Evolutionary conservation across 1,139 yeast genomes (phyloP), one percentile per base, ranked within the genome.

Genomic region (Pichia sp.): DNA sequence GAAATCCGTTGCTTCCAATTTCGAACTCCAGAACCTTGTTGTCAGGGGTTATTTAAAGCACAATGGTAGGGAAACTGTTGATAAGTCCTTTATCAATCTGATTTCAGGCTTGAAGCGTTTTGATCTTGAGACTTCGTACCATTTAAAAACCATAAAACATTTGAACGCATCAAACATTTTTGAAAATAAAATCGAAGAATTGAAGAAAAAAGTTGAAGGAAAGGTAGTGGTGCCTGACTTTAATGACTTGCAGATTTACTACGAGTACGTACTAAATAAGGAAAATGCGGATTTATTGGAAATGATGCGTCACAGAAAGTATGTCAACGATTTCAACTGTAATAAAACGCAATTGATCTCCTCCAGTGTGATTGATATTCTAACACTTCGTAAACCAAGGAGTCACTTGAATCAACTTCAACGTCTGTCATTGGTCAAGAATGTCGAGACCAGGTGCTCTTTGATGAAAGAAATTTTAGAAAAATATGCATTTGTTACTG

Each of bases 401-500:
- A 64, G 41, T 46, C 63, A 54, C 34, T 29, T 46, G 12, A 48
- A 54, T 5, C 69, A 66, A 48, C 49, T 67, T n/a, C 49, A 56
- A 16, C 62, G 59, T 6, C 47, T 67, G 41, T 52, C 57, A 8
- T 65, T 83, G 62, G 71, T 76, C 16, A 64, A 75, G 45, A 63
- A 79, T 0, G 65, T 81, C 27, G 67, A 72, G 0, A 71, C 74
- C 30, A 71, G 88, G 42, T 79, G 77, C 2, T 71, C 67, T 14
- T 54, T 55, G 1, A 71, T 80, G 80, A 61, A 70, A 14, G 84
- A 81, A 36, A 70, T 75, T 0, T 78, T 93, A 57, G 91, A 89
- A 46, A 82, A 86, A 60, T 95, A 77, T 69, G 88, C 96, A 0
- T 95, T 90, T 60, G 79, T 93, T 3, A 93, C 99, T 0, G 99